phyloP scores from a whole-genome alignment of 768 basidiomycete genomes.

The Auriscalpium vulgare region DNA sequence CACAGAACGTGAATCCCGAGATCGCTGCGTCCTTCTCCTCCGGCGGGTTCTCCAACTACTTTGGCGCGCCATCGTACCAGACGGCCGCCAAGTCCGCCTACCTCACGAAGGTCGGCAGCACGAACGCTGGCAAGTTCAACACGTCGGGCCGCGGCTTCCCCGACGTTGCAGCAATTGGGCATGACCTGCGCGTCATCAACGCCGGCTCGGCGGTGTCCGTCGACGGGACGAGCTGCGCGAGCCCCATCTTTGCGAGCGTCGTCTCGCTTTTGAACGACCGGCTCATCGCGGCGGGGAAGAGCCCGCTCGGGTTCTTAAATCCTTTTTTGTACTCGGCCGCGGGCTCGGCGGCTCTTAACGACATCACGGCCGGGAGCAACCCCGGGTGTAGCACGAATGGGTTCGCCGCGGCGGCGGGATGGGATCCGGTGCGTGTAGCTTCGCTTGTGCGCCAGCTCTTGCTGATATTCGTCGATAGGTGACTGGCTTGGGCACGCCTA shows the following conservation, averaged over 20 bases:
- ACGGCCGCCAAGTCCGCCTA: slow-evolving; percentile 2
- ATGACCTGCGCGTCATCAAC: neutral
- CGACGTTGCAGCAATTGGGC: slow-evolving; percentile 6
- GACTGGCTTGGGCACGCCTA: slow-evolving; percentile 9
- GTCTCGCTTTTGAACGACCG: slow-evolving; percentile 27
- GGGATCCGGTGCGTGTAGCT: slow-evolving; percentile 8
- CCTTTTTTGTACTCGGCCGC: slow-evolving; percentile 25
- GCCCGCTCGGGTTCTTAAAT: slow-evolving; percentile 21
- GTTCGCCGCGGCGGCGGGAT: slow-evolving; percentile 8
- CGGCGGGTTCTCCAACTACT: slow-evolving; percentile 18
- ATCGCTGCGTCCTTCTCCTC: slow-evolving; percentile 15
- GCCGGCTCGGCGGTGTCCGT: neutral
- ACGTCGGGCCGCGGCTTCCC: slow-evolving; percentile 16
- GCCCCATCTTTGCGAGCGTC: slow-evolving; percentile 4
- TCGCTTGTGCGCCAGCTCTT: no score
- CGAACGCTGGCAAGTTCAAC: slow-evolving; percentile 13
- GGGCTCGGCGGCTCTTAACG: slow-evolving; percentile 22
- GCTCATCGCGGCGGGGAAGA: slow-evolving; percentile 20
- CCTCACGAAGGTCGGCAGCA: slow-evolving; percentile 4
- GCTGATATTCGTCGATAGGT: neutral
- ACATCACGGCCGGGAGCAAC: slow-evolving; percentile 25
- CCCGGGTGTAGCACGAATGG: slow-evolving; percentile 12
- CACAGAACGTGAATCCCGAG: slow-evolving; percentile 20
- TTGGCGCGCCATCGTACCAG: slow-evolving; percentile 12
- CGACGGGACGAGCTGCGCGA: slow-evolving; percentile 14